Evolutionary conservation across 2,329 filamentous ascomycete species (phyloP).

Genomic region (Ophiostoma ips): DNA sequence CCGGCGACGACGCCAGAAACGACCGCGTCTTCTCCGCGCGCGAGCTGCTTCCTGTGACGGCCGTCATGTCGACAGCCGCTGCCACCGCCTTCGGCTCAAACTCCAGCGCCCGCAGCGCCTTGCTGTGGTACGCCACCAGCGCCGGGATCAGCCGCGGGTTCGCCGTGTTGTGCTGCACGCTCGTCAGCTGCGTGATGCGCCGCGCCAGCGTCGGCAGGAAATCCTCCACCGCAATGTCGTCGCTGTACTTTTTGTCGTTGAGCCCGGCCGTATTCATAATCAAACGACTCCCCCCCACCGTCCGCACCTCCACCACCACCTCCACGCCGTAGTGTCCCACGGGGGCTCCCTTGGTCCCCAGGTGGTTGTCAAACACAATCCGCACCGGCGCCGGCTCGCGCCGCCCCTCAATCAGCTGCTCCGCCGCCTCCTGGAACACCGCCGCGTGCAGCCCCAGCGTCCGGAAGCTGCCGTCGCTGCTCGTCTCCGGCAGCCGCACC

Average conservation of each 20-base stretch:
- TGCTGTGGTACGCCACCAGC: conserved; percentile 64
- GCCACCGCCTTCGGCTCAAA: conserved; percentile 21
- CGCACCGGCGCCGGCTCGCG: conserved; percentile 55
- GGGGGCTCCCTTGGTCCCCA: conserved; percentile 50
- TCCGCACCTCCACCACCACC: conserved; percentile 50
- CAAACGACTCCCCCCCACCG: conserved; percentile 28
- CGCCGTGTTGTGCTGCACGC: conserved; percentile 52
- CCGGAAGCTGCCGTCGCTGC: conserved; percentile 21
- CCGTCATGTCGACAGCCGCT: neutral
- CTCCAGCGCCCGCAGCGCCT: conserved; percentile 57
- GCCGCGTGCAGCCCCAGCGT: conserved; percentile 49
- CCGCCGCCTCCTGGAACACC: conserved; percentile 56
- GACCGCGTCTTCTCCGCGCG: conserved; percentile 51
- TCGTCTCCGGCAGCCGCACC: conserved; percentile 42
- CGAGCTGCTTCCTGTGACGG: conserved; percentile 24
- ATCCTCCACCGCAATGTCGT: conserved; percentile 59
- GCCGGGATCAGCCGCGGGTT: conserved; percentile 52
- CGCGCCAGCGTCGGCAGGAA: conserved; percentile 63
- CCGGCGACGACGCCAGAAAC: conserved; percentile 69
- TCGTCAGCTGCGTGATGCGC: conserved; percentile 58
- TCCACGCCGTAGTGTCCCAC: conserved; percentile 58
- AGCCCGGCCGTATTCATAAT: conserved; percentile 44
- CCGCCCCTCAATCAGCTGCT: conserved; percentile 48
- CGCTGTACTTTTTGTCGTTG: conserved; percentile 56
- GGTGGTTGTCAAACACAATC: conserved; percentile 58